These are phyloP conservation scores for Pseudomicrostroma phylloplanum DNA, from an alignment of 1,284 basidiomycete species.

Conservation along the genomic window DNA sequence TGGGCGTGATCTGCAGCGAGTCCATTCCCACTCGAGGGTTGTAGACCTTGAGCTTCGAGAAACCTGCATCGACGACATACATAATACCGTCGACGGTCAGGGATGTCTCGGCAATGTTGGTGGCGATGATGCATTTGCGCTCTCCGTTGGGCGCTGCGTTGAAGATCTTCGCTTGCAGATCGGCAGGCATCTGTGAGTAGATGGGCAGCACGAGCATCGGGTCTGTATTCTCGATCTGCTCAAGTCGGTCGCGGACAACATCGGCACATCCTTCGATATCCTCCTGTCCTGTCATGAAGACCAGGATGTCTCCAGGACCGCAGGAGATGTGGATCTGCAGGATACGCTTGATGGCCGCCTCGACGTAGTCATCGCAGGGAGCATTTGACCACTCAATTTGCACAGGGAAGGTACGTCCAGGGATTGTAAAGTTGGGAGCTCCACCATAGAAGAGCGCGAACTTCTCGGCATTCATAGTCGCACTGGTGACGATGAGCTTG, in stretches of 20 bases:
- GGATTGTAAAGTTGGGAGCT: conserved; percentile 92
- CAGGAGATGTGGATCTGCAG: conserved; percentile 90
- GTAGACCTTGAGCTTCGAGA: conserved; percentile 95
- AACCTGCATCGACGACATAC: conserved; percentile 96
- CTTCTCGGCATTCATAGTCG: conserved; percentile 99
- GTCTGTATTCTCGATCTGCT: conserved; percentile 81
- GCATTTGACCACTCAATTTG: conserved; percentile 93
- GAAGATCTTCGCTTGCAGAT: conserved; percentile 96
- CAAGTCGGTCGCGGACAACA: conserved; percentile 67
- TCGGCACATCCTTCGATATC: conserved; percentile 69
- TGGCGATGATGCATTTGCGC: conserved; percentile 89
- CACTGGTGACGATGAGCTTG: conserved; percentile 94
- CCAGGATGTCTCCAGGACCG: conserved; percentile 89
- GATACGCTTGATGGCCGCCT: conserved; percentile 93
- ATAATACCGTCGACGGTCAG: conserved; percentile 98
- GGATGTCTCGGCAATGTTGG: conserved; percentile 97
- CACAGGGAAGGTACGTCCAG: conserved; percentile 96
- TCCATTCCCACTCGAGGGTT: conserved; percentile 99
- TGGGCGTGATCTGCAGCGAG: conserved; percentile 94
- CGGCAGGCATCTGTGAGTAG: conserved; percentile 99
- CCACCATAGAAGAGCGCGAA: conserved; percentile 87
- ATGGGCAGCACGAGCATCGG: conserved; percentile 85
- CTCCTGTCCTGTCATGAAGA: conserved; percentile 99
- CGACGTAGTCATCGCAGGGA: conserved; percentile 97
- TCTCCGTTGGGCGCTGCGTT: conserved; percentile 87